These are phyloP conservation scores for Trametes maxima DNA, from an alignment of 768 basidiomycete species.

Conservation along the genomic window DNA sequence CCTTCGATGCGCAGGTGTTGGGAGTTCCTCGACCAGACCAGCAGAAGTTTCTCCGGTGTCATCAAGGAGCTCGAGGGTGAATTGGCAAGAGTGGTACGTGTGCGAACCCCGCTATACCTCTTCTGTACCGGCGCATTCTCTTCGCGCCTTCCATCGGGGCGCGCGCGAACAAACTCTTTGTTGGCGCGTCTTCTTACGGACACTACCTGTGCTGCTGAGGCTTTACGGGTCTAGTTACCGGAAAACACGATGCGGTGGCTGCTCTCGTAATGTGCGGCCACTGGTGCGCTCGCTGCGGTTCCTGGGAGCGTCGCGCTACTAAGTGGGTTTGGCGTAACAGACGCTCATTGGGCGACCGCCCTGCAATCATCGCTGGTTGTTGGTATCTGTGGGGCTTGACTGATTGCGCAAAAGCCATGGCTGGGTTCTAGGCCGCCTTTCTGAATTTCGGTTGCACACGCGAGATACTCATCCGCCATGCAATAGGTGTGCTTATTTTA, in stretches of 20 bases:
- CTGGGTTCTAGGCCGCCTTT: background rate
- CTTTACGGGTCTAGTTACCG: too few relatives aligned
- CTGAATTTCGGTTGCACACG: background rate
- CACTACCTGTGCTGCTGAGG: too few relatives aligned
- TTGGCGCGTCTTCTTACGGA: background rate
- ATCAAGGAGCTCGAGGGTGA: constrained; percentile 97
- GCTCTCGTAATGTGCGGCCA: too few relatives aligned
- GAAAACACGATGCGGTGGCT: too few relatives aligned
- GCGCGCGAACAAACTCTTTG: background rate
- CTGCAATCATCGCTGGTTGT: too few relatives aligned
- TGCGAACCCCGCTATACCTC: background rate
- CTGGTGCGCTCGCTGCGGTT: too few relatives aligned
- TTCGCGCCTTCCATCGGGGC: background rate
- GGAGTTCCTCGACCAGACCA: constrained; percentile 86
- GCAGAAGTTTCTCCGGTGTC: constrained; percentile 88
- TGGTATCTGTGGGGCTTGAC: too few relatives aligned
- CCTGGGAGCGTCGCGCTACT: too few relatives aligned
- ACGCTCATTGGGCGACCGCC: too few relatives aligned
- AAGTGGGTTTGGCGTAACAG: too few relatives aligned
- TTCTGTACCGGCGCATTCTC: background rate
- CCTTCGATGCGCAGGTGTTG: constrained; percentile 87
- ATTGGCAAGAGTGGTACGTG: constrained; percentile 84
- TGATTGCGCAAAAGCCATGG: too few relatives aligned
- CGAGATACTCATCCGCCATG: background rate
- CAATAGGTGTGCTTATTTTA: constrained; percentile 91